Evolutionary conservation across 116 monocot species (phyloP).

Genomic region (Phalaenopsis hybrid): DNA sequence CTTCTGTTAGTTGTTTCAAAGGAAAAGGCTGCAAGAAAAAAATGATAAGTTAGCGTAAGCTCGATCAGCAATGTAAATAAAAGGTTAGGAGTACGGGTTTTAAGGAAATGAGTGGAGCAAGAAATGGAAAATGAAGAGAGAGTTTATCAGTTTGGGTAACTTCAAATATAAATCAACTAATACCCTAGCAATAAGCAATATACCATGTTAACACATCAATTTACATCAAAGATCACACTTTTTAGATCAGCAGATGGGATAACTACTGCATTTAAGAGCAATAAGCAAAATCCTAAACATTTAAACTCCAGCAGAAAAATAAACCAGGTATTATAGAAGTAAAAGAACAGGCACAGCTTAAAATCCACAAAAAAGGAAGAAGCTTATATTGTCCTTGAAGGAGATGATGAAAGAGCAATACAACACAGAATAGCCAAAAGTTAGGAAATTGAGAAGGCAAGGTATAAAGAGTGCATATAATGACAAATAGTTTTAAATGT

Average conservation of each 20-base stretch:
- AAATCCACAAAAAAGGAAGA: background rate
- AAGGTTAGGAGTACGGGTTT: background rate
- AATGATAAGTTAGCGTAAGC: background rate
- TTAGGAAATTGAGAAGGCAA: background rate
- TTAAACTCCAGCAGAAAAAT: background rate
- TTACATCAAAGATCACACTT: background rate
- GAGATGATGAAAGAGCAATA: background rate
- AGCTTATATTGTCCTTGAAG: background rate
- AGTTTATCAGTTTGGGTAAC: background rate
- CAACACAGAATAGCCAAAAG: background rate
- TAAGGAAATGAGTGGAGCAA: background rate
- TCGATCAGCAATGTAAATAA: slow-evolving; percentile 2
- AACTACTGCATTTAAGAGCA: background rate
- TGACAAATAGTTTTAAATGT: background rate
- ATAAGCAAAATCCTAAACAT: background rate
- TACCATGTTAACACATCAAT: background rate
- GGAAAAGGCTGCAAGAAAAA: slow-evolving; percentile 58
- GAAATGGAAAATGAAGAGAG: background rate
- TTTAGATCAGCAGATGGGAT: background rate
- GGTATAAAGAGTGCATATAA: background rate
- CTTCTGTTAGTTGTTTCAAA: slow-evolving; percentile 61
- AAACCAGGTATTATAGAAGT: background rate
- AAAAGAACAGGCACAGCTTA: background rate
- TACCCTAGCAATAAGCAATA: background rate
- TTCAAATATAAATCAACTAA: background rate